Evolutionary conservation across 164 flowering plant species (phyloP).

Genomic region (Vitis vinifera): DNA sequence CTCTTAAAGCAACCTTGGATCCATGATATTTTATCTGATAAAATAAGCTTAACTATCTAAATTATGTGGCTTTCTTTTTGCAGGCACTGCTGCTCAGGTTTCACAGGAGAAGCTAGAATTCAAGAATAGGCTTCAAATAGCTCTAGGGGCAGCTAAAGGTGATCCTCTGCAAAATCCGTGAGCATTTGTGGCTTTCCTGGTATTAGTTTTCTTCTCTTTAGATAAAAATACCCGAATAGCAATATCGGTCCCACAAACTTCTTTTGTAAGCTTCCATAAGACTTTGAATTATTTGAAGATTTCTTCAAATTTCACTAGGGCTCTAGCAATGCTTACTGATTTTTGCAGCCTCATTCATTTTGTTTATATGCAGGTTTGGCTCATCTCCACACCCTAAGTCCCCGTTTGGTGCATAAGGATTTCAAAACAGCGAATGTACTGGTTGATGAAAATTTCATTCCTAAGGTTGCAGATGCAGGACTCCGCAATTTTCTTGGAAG

Average conservation of each 20-base stretch:
- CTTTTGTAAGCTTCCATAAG: slow-evolving; percentile 18
- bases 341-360: slow-evolving; percentile 13
- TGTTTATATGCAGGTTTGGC: slow-evolving; percentile 62
- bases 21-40: background rate
- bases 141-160: slow-evolving; percentile 98
- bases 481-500: slow-evolving; percentile 65
- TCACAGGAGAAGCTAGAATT: slow-evolving; percentile 74
- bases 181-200: slow-evolving; percentile 79
- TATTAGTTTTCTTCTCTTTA: slow-evolving; percentile 41
- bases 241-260: slow-evolving; percentile 14
- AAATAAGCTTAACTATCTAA: background rate
- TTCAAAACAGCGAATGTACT: slow-evolving; percentile 91
- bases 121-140: slow-evolving; percentile 78
- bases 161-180: slow-evolving; percentile 88
- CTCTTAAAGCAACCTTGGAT: background rate
- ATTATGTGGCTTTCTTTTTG: slow-evolving; percentile 12
- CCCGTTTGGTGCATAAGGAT: slow-evolving; percentile 79
- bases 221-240: slow-evolving; percentile 18
- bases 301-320: background rate
- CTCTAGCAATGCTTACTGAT: slow-evolving; percentile 10
- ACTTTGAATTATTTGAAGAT: background rate
- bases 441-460: slow-evolving; percentile 83
- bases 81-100: slow-evolving; percentile 59
- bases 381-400: slow-evolving; percentile 76
- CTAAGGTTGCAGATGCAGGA: slow-evolving; percentile 97